Evolutionary conservation across 768 basidiomycete genomes (phyloP), one percentile per base, ranked within the genome.

Genomic region (Gelatoporia subvermispora): DNA sequence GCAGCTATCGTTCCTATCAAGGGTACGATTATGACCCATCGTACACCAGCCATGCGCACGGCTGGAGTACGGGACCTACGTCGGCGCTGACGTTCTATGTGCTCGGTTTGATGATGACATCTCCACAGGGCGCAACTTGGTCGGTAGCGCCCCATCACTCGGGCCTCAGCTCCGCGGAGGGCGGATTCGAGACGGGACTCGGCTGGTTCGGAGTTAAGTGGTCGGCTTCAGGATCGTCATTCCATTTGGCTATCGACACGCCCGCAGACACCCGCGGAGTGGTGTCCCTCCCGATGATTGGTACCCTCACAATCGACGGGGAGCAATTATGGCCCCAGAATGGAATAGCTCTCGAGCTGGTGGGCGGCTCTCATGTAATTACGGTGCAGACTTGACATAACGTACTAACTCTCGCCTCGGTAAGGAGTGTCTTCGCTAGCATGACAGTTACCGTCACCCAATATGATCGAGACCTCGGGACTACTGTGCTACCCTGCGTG

Each of bases 31-130:
- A 73, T 60, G 80, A 82, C 54, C 67, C 77, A 1, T 69, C 79
- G 0, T 82, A 80, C 60, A 81, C 77, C 8, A 77, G 74, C n/a
- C 79, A 81, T 56, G 63, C 77, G 1, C 80, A 82, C 54, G 79
- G 79, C 4, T 82, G 80, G 80, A 76, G 74, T 49, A 66, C 78
- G 0, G 80, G 79, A 0, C 76, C 80, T 0, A 82, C 80, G 0
- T 74, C 76, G 4, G 77, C 78, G 4, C 64, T 81, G 10, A 79
- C 78, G 2, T 76, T 75, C 62, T 80, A 79, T 57, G 69, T 81
- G 24, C 68, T 78, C 11, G 79, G 79, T n/a, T 63, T 82, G 10
- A 69, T 66, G 13, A 66, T 81, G 20, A 76, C 74, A 0, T 61
- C 72, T 4, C 71, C 73, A 0, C 68, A 74, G 54, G 79, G 79